Percentiles rank a stretch among this genome's conserved stretches.
These are phyloP conservation scores for Annulohypoxylon truncatum DNA, from an alignment of 2,329 filamentous ascomycete species.

Conservation along the genomic window DNA sequence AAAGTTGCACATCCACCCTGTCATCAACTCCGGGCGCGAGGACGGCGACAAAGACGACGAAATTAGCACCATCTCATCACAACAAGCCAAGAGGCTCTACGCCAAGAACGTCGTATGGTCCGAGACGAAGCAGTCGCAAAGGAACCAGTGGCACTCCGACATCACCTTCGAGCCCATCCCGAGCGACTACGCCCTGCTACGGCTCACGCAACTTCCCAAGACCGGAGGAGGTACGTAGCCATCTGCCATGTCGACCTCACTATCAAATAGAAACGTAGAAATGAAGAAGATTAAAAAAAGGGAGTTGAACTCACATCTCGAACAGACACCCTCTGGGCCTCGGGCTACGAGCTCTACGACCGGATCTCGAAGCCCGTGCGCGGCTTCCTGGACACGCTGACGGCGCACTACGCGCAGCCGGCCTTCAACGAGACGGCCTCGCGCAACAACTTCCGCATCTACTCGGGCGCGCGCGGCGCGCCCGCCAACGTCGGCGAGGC, in stretches of 20 bases:
- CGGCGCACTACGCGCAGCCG: conserved; percentile 55
- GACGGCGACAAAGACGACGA: conserved; percentile 67
- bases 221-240: conserved; percentile 56
- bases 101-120: conserved; percentile 48
- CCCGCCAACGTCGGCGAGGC: conserved; percentile 65
- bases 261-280: background rate
- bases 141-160: conserved; percentile 63
- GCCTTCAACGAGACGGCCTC: conserved; percentile 55
- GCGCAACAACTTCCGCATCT: conserved; percentile 56
- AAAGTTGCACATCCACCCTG: conserved; percentile 69
- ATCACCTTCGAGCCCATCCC: conserved; percentile 68
- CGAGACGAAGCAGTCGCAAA: conserved; percentile 59
- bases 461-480: conserved; percentile 60
- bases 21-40: conserved; percentile 65
- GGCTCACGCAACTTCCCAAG: conserved; percentile 58
- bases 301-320: background rate
- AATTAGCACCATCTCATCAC: conserved; percentile 73
- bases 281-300: background rate
- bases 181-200: conserved; percentile 65
- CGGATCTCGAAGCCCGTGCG: conserved; percentile 60
- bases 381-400: conserved; percentile 59
- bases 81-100: conserved; percentile 64
- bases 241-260: background rate
- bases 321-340: conserved; percentile 58
- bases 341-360: conserved; percentile 62